Evolutionary conservation across 2,329 filamentous ascomycete species (phyloP), one percentile per base, ranked within the genome.

Genomic region (Fusarium sp.): DNA sequence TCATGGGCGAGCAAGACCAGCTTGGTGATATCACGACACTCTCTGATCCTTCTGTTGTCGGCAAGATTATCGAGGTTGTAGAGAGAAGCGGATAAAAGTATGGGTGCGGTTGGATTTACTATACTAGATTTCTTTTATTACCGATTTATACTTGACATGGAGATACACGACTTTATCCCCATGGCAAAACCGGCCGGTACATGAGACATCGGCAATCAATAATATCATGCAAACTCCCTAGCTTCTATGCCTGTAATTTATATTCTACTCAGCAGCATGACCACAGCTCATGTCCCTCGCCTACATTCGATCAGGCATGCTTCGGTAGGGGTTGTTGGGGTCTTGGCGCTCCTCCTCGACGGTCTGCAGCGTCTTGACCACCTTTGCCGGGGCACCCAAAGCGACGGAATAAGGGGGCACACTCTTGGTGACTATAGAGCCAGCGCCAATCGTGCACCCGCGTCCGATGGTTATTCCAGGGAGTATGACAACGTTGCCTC

Each of bases 1-100:
- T 97, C 64, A 92, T 92, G 37, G 93, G 93, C 19, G 93, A 97
- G 81, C 92, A 96, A 77, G 93, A 97, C 75, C 92, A 95, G 77
- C 81, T 97, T 49, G 93, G 93, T 67, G 94, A 97, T 73, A 93
- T 83, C 13, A 90, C 89, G 7, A 97, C 93, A 84, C 84, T 97
- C 35, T 93, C 92, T 52, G 93, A 97, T 75, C 94, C 93, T 19
- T 85, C 81, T 46, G 88, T 97, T 13, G 93, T 97, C 8, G 87
- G 88, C 37, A 92, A 88, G 78, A 97, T 97, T 72, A 96, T 97
- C 73, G 79, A 85, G 14, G 51, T 65, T 19, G 63, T 71, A 13
- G 43, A 54, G 3, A 53, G 41, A 35, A 25, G 47, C 4, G 29
- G 41, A 14, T 66, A 41, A 46, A 32, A 4, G 11, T 14, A 6